Evolutionary conservation across 2,329 filamentous ascomycete genomes (phyloP), one percentile per base, ranked within the genome.

Genomic region (Cordyceps fumosorosea): DNA sequence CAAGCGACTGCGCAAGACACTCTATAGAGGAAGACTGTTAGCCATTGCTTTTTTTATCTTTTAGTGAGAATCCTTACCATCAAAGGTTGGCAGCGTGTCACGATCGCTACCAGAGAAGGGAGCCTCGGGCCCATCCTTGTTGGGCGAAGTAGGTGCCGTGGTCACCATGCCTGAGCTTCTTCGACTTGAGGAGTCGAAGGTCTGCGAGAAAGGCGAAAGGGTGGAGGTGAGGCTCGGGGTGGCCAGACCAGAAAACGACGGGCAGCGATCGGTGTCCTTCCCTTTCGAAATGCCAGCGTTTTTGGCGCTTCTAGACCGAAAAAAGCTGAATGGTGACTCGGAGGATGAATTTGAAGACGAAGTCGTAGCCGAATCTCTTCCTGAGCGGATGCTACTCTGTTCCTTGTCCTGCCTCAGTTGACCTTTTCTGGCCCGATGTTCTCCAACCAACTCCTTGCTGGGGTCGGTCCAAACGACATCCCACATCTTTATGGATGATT

Each of bases 381-480:
- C 56, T 18, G 62, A 63, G n/a, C 48, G 53, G 32, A 63, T 54
- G 32, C 56, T 55, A 62, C 70, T 64, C 64, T 64, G 70, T 18
- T 71, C 69, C 60, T 73, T 69, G 29, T 72, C 70, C 32, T 69
- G 76, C 50, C 65, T 68, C 37, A n/a, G 51, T 56, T 26, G 60
- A 59, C 60, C 72, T 66, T 83, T 84, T 54, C 77, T 78, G 1
- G 78, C 76, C 18, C 78, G 78, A 60, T 79, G 76, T 68, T 85
- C 79, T 3, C 82, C 81, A 18, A 84, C 77, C 10, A 78, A 75
- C 71, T 85, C 80, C 62, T 76, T 74, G 56, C 81, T 75, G 24
- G 80, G 80, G 62, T 85, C 83, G 4, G 81, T 81, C 83, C 83
- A 86, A 53, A 83, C 73, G 37, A 85, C 80, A 68, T 85, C 82